A percentile compares a stretch with the other conserved stretches of the same genome.
phyloP scores from a whole-genome alignment of 208 protist genomes.

The Leishmania arabica region DNA sequence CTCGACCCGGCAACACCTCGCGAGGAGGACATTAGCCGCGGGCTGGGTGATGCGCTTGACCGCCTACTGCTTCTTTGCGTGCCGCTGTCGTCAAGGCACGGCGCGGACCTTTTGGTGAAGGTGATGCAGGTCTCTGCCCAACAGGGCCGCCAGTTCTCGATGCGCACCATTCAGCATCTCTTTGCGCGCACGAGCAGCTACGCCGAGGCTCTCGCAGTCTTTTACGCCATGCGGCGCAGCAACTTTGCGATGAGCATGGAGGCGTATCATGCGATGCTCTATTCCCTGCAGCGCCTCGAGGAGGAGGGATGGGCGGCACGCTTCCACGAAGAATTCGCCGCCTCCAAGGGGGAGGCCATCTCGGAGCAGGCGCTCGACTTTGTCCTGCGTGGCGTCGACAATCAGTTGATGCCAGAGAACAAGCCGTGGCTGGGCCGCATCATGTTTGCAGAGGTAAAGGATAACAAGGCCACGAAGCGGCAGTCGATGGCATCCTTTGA shows the following conservation, averaged over 20 bases:
- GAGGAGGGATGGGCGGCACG: constrained; percentile 88
- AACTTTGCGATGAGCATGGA: constrained; percentile 91
- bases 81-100: constrained; percentile 42
- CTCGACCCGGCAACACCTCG: constrained; percentile 59
- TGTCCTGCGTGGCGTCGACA: constrained; percentile 78
- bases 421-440: constrained; percentile 90
- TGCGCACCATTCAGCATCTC: constrained; percentile 88
- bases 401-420: constrained; percentile 87
- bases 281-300: constrained; percentile 88
- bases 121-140: constrained; percentile 63
- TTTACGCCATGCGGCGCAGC: constrained; percentile 81
- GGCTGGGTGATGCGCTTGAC: constrained; percentile 86
- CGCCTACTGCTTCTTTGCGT: constrained; percentile 84
- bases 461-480: constrained; percentile 44
- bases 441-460: constrained; percentile 83
- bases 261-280: constrained; percentile 92
- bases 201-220: constrained; percentile 83
- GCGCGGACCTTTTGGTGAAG: constrained; percentile 55
- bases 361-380: constrained; percentile 91
- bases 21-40: constrained; percentile 76
- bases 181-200: constrained; percentile 81
- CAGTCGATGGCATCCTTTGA: constrained; percentile 59
- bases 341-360: constrained; percentile 28
- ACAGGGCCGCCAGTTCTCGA: constrained; percentile 66
- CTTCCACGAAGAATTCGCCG: constrained; percentile 71